Base-by-base conservation (phyloP, 2,329 filamentous ascomycete genomes). In the Clonostachys solani region DNA sequence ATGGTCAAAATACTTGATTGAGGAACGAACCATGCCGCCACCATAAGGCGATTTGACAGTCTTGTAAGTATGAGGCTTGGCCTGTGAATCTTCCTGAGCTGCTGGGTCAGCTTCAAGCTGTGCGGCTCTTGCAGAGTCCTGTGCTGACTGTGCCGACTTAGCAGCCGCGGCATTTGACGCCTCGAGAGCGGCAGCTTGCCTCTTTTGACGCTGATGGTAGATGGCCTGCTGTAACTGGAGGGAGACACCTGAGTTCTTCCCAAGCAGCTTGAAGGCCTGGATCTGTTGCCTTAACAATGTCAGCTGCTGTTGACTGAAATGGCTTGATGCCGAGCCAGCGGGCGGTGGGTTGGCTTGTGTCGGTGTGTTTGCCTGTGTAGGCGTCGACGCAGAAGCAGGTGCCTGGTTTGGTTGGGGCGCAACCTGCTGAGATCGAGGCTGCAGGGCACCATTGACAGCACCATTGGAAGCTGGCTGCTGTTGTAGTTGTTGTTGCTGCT, bases 191-290 rank as follows among this genome's bases (percentile, higher is more conserved):
- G 81, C 73, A 23, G 83, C 73, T 48, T 69, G 66, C 56, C 86
- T 81, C 55, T 84, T 84, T 54, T 85, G 80, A 43, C 86, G 82
- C 49, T 87, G 83, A 41, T 86, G 78, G 62, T 92, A 95, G 36
- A 97, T 84, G 43, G 87, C 83, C 60, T 92, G 87, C 62, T 95
- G 90, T 53, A 96, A 80, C 52, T 82, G 78, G 33, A 80, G 68
- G 1, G 92, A 90, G 5, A 97, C 82, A 1, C 91, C 86, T 13
- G 87, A 77, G 56, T 96, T 96, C 66, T 94, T 95, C 6, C 89
- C 86, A 5, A 99, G 75, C 54, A 91, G 78, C 67, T 95, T 95
- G 69, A 96, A 97, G 0, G 92, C 92, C 56, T 86, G 78, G 44
- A 97, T 96, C 64, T 99, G 94, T 54, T 88, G 85, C 50, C 89